A percentile compares a stretch with the other conserved stretches of the same genome.
Evolutionary conservation across 2,329 filamentous ascomycete species (phyloP).

Genomic region (Apiospora hydei): DNA sequence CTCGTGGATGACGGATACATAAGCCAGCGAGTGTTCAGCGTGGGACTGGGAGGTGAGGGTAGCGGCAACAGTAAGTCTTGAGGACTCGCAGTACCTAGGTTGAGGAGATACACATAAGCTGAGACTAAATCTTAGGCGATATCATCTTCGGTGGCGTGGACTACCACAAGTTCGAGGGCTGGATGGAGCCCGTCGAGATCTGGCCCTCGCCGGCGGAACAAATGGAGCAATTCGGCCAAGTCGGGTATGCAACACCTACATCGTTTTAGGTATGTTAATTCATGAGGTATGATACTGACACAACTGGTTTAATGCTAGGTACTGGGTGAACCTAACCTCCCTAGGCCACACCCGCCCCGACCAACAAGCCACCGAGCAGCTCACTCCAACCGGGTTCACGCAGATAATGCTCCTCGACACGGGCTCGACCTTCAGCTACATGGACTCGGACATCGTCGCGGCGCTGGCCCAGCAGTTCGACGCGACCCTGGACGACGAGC

Average conservation of each 20-base stretch:
- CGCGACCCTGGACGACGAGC: conserved; percentile 39
- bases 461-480: conserved; percentile 46
- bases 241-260: conserved; percentile 35
- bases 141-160: conserved; percentile 57
- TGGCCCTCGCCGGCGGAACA: conserved; percentile 46
- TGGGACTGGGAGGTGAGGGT: conserved; percentile 44
- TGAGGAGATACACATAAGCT: neutral
- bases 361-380: conserved; percentile 33
- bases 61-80: conserved; percentile 40
- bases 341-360: conserved; percentile 42
- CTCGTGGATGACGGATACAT: conserved; percentile 44
- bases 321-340: conserved; percentile 48
- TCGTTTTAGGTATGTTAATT: neutral
- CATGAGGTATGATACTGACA: neutral
- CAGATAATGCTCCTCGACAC: conserved; percentile 64
- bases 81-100: too few species aligned
- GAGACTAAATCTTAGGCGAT: conserved; percentile 36
- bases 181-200: conserved; percentile 43
- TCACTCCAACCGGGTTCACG: conserved; percentile 39
- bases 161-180: conserved; percentile 50
- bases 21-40: conserved; percentile 46
- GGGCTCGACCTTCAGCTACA: conserved; percentile 68
- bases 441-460: conserved; percentile 61
- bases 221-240: conserved; percentile 42
- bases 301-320: conserved; percentile 32